Evolutionary conservation across 495 filamentous ascomycete species (phyloP).

Genomic region (Neurospora sp.): DNA sequence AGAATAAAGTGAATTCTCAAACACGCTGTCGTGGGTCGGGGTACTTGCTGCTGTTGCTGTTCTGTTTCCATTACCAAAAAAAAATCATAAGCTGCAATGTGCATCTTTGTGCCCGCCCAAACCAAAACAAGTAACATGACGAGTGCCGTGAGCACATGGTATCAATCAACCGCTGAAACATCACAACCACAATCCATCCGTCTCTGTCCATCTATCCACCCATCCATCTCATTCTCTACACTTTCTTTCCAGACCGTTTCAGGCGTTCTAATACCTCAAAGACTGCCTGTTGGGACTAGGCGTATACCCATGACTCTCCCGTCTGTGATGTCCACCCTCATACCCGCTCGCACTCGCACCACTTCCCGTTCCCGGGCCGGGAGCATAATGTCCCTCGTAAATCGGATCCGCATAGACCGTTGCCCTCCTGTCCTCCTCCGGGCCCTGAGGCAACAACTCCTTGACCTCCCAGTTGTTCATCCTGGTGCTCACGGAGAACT

Average conservation of each 20-base stretch:
- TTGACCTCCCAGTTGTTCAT: slow-evolving; percentile 99
- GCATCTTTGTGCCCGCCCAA: neutral
- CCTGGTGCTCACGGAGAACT: slow-evolving; percentile 93
- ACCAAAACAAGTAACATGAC: neutral
- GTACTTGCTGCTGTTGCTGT: neutral
- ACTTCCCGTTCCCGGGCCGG: neutral
- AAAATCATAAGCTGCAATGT: neutral
- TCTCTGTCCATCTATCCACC: neutral
- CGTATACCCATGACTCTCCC: neutral
- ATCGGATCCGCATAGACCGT: slow-evolving; percentile 66
- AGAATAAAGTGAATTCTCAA: neutral
- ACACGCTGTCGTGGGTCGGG: neutral
- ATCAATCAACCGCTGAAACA: neutral
- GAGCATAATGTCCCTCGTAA: slow-evolving; percentile 10
- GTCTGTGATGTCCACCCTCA: neutral
- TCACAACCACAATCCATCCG: neutral
- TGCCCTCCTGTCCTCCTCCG: slow-evolving; percentile 75
- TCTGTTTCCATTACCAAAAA: neutral
- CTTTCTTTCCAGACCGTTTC: neutral
- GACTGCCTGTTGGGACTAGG: neutral
- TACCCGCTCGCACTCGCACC: neutral
- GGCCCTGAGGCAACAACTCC: slow-evolving; percentile 49
- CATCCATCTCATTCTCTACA: neutral
- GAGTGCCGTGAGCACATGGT: neutral
- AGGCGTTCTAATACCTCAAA: neutral